Percentiles rank a stretch among this genome's conserved stretches.
Evolutionary conservation across 768 basidiomycete genomes (phyloP).

Genomic region (Lactarius vividus): DNA sequence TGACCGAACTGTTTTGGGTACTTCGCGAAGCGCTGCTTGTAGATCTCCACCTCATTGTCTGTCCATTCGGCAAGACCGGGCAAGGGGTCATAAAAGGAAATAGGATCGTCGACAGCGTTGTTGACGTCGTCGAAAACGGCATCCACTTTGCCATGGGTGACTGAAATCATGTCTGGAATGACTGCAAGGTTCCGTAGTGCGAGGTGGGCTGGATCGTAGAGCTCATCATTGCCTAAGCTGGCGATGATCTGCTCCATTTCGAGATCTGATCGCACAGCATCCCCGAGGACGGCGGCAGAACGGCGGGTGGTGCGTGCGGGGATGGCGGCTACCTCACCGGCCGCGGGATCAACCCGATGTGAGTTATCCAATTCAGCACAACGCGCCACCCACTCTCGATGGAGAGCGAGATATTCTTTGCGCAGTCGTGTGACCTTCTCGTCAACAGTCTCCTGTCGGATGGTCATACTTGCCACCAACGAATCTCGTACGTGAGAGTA

Average conservation of each 20-base stretch:
- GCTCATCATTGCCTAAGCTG: conserved; percentile 87
- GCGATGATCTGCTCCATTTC: conserved; percentile 98
- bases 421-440: conserved; percentile 57
- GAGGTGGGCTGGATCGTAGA: conserved; percentile 89
- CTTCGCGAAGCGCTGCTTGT: conserved; percentile 76
- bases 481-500: conserved; percentile 42
- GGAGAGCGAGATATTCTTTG: conserved; percentile 63
- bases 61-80: conserved; percentile 88
- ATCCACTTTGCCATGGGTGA: conserved; percentile 57
- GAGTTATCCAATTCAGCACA: conserved; percentile 65
- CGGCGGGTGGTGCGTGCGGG: conserved; percentile 66
- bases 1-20: conserved; percentile 95
- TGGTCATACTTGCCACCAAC: conserved; percentile 53
- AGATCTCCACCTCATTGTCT: conserved; percentile 73
- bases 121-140: conserved; percentile 83
- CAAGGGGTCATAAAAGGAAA: conserved; percentile 68
- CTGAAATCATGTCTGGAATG: conserved; percentile 88
- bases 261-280: conserved; percentile 89
- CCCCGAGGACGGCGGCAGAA: conserved; percentile 68
- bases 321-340: conserved; percentile 33
- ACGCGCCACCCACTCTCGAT: conserved; percentile 71
- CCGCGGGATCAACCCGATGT: conserved; percentile 44
- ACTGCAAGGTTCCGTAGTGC: conserved; percentile 79
- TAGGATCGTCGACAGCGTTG: conserved; percentile 71
- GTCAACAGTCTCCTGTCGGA: conserved; percentile 47